Evolutionary conservation across 1,284 basidiomycete species (phyloP).

Genomic region (Sporisorium reilianum): DNA sequence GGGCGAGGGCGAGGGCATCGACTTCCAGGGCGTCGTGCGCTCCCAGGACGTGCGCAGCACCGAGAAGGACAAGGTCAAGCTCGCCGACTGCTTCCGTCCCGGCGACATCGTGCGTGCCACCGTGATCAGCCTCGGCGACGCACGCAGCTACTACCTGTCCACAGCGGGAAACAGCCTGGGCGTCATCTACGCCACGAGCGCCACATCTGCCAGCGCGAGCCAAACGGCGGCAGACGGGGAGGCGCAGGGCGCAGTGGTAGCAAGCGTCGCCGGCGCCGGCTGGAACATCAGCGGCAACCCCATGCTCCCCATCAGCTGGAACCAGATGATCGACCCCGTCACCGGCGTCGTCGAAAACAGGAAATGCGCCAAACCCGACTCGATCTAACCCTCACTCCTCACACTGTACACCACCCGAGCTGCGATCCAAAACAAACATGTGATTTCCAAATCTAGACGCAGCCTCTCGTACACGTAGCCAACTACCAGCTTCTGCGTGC

Average conservation of each 20-base stretch:
- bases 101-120: constrained; percentile 93
- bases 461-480: constrained; percentile 9
- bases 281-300: constrained; percentile 43
- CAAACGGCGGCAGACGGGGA: background rate
- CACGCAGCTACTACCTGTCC: constrained; percentile 83
- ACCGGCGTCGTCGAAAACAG: constrained; percentile 84
- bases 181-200: constrained; percentile 72
- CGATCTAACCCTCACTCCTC: constrained; percentile 13
- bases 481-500: too few relatives aligned
- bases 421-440: constrained; percentile 8
- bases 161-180: constrained; percentile 95
- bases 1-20: constrained; percentile 62
- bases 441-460: constrained; percentile 16
- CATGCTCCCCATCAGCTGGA: constrained; percentile 77
- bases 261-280: constrained; percentile 19
- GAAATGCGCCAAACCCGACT: constrained; percentile 85
- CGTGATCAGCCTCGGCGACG: constrained; percentile 73
- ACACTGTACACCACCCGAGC: constrained; percentile 6
- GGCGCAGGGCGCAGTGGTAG: background rate
- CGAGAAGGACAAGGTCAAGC: constrained; percentile 91
- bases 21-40: constrained; percentile 92
- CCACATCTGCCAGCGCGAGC: constrained; percentile 9
- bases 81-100: constrained; percentile 92
- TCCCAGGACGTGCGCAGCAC: constrained; percentile 83
- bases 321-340: constrained; percentile 88